A percentile compares a stretch with the other conserved stretches of the same genome.
Evolutionary conservation across 2,329 filamentous ascomycete genomes (phyloP).

Genomic region (Aspergillus ibericus): DNA sequence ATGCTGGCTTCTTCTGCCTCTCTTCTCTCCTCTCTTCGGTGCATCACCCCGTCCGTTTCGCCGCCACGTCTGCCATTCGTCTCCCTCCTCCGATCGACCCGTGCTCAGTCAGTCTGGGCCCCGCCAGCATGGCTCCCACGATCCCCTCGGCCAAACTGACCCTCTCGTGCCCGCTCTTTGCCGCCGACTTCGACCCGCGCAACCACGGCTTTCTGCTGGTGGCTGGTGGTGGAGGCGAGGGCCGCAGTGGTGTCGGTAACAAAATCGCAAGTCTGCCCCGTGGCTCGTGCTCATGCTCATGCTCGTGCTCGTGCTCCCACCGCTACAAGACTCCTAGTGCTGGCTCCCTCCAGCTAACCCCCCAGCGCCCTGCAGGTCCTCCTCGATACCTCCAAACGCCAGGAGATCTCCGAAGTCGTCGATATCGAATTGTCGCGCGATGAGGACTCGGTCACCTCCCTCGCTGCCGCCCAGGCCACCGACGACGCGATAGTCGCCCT

Average conservation of each 20-base stretch:
- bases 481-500: constrained; percentile 57
- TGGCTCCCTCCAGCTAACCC: constrained; percentile 1
- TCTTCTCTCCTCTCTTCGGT: constrained; percentile 5
- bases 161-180: constrained; percentile 80
- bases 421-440: constrained; percentile 77
- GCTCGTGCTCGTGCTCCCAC: not conserved
- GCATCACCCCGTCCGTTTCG: not conserved
- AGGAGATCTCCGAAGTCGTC: constrained; percentile 63
- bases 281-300: not conserved
- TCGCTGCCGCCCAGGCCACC: constrained; percentile 67
- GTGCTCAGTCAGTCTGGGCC: not conserved
- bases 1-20: not conserved
- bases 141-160: constrained; percentile 59
- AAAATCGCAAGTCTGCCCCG: constrained; percentile 66
- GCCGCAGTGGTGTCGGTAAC: constrained; percentile 78
- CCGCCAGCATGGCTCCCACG: constrained; percentile 38
- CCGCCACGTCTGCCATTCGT: not conserved
- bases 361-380: constrained; percentile 55
- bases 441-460: constrained; percentile 85
- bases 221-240: constrained; percentile 82
- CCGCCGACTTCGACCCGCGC: constrained; percentile 82
- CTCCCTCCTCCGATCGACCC: constrained; percentile 3
- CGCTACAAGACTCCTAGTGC: no score
- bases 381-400: constrained; percentile 67
- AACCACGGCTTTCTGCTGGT: constrained; percentile 75